Conservation (phyloP, 2,329 filamentous ascomycete species). For the Paraphoma sp. region DNA sequence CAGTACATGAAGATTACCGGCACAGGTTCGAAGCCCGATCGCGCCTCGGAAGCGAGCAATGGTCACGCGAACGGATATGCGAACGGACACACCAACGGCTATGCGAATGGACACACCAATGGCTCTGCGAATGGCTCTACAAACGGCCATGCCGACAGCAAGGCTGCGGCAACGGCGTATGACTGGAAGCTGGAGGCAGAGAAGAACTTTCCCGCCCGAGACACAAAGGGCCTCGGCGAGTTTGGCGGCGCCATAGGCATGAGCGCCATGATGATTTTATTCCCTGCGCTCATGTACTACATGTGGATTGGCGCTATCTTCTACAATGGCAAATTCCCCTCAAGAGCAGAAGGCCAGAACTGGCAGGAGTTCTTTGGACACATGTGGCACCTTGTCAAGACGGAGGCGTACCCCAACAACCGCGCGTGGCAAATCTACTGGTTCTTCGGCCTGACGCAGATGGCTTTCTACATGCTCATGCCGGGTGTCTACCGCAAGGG, state of each 20-base stretch:
- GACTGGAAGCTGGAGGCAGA: conserved; percentile 44
- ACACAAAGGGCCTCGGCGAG: conserved; percentile 67
- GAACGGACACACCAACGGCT: conserved; percentile 46
- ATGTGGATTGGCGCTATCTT: conserved; percentile 98
- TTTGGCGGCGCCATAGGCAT: conserved; percentile 90
- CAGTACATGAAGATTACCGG: conserved; percentile 17
- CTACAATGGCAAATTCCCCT: conserved; percentile 84
- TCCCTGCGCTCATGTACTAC: conserved; percentile 97
- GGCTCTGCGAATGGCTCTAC: conserved; percentile 26
- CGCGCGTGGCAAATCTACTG: conserved; percentile 95
- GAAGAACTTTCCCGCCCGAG: conserved; percentile 42
- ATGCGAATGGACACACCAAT: conserved; percentile 41
- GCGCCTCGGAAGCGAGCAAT: conserved; percentile 11
- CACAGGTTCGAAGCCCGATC: conserved; percentile 6
- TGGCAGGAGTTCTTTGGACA: conserved; percentile 74
- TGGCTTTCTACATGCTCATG: conserved; percentile 79
- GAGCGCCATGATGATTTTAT: conserved; percentile 84
- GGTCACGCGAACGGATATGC: conserved; percentile 24
- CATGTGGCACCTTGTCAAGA: conserved; percentile 75
- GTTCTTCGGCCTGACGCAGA: conserved; percentile 88
- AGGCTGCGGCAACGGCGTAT: conserved; percentile 12
- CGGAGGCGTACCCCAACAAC: conserved; percentile 80
- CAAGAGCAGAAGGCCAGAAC: conserved; percentile 69
- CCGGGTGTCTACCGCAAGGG: conserved; percentile 89
- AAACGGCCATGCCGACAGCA: conserved; percentile 46